Conservation (phyloP, 345 rosid species). For the Kandelia obovata region DNA sequence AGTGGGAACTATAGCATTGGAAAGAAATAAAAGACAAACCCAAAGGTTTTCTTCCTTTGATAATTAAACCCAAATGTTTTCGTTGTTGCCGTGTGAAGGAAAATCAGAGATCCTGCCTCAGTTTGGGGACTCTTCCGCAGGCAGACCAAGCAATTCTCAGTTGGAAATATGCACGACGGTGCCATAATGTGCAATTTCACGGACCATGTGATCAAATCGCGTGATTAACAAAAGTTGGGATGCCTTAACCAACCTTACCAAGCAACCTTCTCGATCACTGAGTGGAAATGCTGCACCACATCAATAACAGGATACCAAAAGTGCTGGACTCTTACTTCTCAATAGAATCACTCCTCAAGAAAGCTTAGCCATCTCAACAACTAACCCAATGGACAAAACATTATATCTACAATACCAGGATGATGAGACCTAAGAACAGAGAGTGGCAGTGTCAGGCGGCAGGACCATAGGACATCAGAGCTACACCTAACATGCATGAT, state of each 20-base stretch:
- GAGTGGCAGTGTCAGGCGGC: neutral
- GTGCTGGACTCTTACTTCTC: too few species aligned
- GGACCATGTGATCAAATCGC: slow-evolving; percentile 5
- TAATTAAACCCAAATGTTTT: neutral
- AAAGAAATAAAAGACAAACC: neutral
- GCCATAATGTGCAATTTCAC: slow-evolving; percentile 12
- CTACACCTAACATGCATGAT: neutral
- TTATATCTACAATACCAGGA: slow-evolving; percentile 28
- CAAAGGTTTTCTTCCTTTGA: neutral
- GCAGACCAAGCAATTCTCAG: slow-evolving; percentile 1
- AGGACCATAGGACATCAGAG: neutral
- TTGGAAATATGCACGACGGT: slow-evolving; percentile 12
- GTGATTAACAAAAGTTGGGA: slow-evolving; percentile 8
- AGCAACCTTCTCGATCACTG: too few species aligned
- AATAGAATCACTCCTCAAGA: too few species aligned
- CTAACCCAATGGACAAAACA: neutral
- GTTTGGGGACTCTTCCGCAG: too few species aligned
- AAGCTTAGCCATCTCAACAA: too few species aligned
- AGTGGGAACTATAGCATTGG: neutral
- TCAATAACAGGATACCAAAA: too few species aligned
- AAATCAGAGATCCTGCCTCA: neutral
- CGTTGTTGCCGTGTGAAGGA: neutral
- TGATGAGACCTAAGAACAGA: slow-evolving; percentile 8
- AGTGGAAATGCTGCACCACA: too few species aligned
- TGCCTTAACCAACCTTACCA: too few species aligned